Conservation (phyloP, 2,329 filamentous ascomycete genomes). For the Colletotrichum sp. region DNA sequence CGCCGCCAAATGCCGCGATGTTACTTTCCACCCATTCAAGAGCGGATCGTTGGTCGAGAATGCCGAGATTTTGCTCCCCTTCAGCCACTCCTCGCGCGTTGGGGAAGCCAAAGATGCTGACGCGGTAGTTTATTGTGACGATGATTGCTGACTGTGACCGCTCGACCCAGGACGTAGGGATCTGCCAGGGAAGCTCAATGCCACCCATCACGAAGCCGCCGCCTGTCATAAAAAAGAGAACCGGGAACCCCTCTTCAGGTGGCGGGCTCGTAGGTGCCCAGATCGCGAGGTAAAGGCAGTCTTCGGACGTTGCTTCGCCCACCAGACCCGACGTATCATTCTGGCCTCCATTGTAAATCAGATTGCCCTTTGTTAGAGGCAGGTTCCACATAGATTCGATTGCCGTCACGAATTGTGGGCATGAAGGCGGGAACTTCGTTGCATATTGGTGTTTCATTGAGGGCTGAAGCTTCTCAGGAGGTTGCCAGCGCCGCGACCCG, state of each 20-base stretch:
- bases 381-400: conserved; percentile 30
- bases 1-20: conserved; percentile 18
- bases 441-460: conserved; percentile 28
- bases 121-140: conserved; percentile 22
- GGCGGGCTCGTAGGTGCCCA: conserved; percentile 38
- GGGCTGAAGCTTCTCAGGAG: conserved; percentile 27
- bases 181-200: conserved; percentile 48
- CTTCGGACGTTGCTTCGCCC: conserved; percentile 30
- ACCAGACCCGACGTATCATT: conserved; percentile 25
- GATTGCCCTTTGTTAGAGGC: conserved; percentile 21
- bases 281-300: conserved; percentile 50
- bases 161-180: conserved; percentile 46
- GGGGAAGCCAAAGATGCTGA: conserved; percentile 24
- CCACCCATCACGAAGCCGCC: conserved; percentile 50
- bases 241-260: conserved; percentile 38
- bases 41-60: conserved; percentile 19
- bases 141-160: conserved; percentile 37
- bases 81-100: conserved; percentile 13
- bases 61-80: conserved; percentile 20
- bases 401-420: conserved; percentile 36
- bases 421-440: conserved; percentile 33
- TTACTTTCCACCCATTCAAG: conserved; percentile 24
- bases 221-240: conserved; percentile 52
- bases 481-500: conserved; percentile 30
- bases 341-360: conserved; percentile 26